Evolutionary conservation across 441 rosid genomes (phyloP), one percentile per base, ranked within the genome.

Genomic region (Gossypium aridum): DNA sequence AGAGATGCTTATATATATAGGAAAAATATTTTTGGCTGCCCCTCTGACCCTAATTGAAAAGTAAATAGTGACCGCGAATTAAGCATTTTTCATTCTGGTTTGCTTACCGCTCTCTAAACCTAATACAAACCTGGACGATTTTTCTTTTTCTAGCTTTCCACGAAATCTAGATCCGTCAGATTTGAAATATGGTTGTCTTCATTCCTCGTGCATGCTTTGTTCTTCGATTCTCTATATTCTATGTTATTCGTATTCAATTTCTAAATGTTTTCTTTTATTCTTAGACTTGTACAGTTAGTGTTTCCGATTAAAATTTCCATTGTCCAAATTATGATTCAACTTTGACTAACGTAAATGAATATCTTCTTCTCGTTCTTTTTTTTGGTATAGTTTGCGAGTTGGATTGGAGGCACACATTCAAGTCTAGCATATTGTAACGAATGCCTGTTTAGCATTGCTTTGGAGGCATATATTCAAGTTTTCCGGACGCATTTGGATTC

Each of bases 81-180:
- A 76, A 77, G 86, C 89, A 17, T 76, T 79, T 79, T 62, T 74
- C 43, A 61, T 77, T 81, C 81, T 77, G 86, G 81, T 86, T 84
- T 79, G 84, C 20, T 89, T 87, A 90, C 90, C 90, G 93, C 93
- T 85, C 86, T 87, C 74, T 78, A 31, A 84, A 86, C 59, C 59
- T 49, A 67, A 31, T 70, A 64, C 60, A 13, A 34, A 63, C 54
- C 61, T 20, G 20, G 34, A 31, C 23, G 45, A 22, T 31, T 34
- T 3, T 28, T 16, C 34, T 1, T 61, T 13, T 14, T 61, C 2
- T 1, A 5, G 16, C 5, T 9, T 59, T 73, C 70, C 51, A 1
- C 75, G 31, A 82, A 66, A 75, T 74, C 45, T 60, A 82, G 87
- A 86, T 88, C 89, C 76, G 61, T 28, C 55, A 56, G 79, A 54